phyloP scores from a whole-genome alignment of 139 green algal species.

The Asterochloris erici region DNA sequence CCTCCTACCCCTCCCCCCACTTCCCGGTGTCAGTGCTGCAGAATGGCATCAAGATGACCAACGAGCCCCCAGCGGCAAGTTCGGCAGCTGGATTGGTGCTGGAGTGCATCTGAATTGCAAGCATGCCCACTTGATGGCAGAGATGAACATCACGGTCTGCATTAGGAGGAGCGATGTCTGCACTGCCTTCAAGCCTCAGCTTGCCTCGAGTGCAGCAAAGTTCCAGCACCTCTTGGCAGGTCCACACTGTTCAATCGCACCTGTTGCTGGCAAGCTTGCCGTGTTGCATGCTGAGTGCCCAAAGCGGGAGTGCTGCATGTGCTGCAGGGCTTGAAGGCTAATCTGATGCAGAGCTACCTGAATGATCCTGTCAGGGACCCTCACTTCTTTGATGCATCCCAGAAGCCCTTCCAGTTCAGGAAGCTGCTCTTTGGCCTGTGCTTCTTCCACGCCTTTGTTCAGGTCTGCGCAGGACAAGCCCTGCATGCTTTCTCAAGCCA shows the following conservation, averaged over 20 bases:
- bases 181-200: no score
- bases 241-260: no score
- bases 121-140: no score
- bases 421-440: slow-evolving; percentile 36
- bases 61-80: slow-evolving; percentile 69
- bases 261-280: no score
- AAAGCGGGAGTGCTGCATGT: not conserved
- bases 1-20: slow-evolving; percentile 54
- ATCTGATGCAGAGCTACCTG: slow-evolving; percentile 60
- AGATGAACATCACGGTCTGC: no score
- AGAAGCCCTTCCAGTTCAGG: slow-evolving; percentile 29
- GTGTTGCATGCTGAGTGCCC: no score
- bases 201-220: no score
- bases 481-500: no score
- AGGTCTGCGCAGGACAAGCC: slow-evolving; percentile 52
- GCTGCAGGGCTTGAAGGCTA: slow-evolving; percentile 46
- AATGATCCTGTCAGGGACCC: slow-evolving; percentile 51
- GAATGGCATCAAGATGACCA: slow-evolving; percentile 72
- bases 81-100: no score
- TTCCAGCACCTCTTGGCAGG: no score
- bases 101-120: no score
- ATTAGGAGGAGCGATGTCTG: no score
- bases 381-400: slow-evolving; percentile 55
- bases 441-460: slow-evolving; percentile 43
- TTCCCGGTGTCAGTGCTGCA: slow-evolving; percentile 32